These are phyloP conservation scores for Gynostemma pentaphyllum DNA, from an alignment of 306 rosid genomes.

Conservation along the genomic window DNA sequence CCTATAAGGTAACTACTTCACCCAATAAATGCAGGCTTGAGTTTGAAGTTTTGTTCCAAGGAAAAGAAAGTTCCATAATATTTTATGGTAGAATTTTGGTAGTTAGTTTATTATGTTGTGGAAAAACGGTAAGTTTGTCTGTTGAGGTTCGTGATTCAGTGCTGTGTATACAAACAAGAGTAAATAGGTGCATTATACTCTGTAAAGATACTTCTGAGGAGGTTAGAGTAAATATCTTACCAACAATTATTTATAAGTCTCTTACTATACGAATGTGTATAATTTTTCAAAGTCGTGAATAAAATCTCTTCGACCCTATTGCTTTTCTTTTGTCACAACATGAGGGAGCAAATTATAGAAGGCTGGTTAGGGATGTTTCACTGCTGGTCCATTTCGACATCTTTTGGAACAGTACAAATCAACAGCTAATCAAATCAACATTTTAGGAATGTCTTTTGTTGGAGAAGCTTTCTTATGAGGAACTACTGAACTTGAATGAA, in stretches of 20 bases:
- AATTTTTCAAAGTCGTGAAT: constrained; percentile 1
- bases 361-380: background rate
- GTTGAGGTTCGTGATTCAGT: constrained; percentile 28
- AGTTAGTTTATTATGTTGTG: constrained; percentile 20
- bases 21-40: constrained; percentile 25
- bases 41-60: constrained; percentile 66
- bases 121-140: background rate
- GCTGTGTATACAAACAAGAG: constrained; percentile 71
- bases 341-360: background rate
- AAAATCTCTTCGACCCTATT: background rate
- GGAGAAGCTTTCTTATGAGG: too few relatives aligned
- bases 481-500: too few relatives aligned
- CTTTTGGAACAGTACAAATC: too few relatives aligned
- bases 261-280: constrained; percentile 9
- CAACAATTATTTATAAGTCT: constrained; percentile 14
- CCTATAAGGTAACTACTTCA: background rate
- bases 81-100: constrained; percentile 21
- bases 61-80: constrained; percentile 12
- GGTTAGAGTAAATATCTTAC: constrained; percentile 22
- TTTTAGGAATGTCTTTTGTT: too few relatives aligned
- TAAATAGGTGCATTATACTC: constrained; percentile 41
- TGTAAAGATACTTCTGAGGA: constrained; percentile 50
- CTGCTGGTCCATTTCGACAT: too few relatives aligned
- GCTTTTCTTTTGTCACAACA: background rate
- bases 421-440: too few relatives aligned